Evolutionary conservation across 2,329 filamentous ascomycete species (phyloP), one percentile per base, ranked within the genome.

Genomic region (Niveomyces coronatus): DNA sequence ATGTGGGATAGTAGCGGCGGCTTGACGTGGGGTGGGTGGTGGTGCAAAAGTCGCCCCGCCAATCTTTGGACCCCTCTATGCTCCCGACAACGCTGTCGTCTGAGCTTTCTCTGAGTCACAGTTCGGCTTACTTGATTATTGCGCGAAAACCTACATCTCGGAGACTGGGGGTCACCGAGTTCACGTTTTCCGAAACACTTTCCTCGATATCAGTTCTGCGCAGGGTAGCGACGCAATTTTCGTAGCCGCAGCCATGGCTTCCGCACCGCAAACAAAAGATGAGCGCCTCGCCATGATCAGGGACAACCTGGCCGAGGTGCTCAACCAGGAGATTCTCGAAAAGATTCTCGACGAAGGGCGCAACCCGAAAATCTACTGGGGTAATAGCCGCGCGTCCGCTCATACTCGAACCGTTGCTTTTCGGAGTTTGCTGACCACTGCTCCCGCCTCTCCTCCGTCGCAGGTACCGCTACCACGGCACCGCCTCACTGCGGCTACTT

Each of bases 401-500:
- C 13, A 24, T 13, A 8, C 23, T 24, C 23, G 13, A 8, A 24
- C 13, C 23, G 8, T 24, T 24, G 23, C n/a, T n/a, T n/a, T 18
- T n/a, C 27, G 28, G 34, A 31, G 4, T 11, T 9, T 11, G 41
- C 37, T 42, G 16, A 46, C 27, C 14, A n/a, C 16, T 23, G 7
- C n/a, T n/a, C n/a, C n/a, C n/a, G n/a, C n/a, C n/a, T n/a, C n/a
- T n/a, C n/a, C 15, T 37, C 22, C n/a, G 6, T 23, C 9, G 2
- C 37, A 75, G 75, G 82, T 29, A 89, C 82, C 27, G 84, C 85
- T 14, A 86, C 85, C 13, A 93, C 86, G 0, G 86, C 86, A n/a
- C 73, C 80, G 43, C 87, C 87, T 39, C 88, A 95, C 60, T 84
- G 78, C 56, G 88, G 85, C 49, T 94, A 94, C 70, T 85, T 94